Conservation (phyloP, 306 rosid genomes). For the Canavalia gladiata region DNA sequence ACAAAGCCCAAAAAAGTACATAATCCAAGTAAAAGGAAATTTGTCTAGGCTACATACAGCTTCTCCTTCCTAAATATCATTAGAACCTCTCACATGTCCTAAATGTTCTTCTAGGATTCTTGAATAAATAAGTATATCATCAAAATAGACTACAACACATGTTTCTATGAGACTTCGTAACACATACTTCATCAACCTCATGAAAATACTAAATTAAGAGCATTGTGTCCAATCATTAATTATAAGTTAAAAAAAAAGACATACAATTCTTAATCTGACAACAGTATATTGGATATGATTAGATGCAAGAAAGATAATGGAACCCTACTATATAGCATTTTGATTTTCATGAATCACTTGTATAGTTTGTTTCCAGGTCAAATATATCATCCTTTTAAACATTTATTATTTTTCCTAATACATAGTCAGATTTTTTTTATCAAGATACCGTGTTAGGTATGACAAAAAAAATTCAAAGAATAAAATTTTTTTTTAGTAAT, state of each 20-base stretch:
- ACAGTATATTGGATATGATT: constrained; percentile 45
- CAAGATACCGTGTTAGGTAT: background rate
- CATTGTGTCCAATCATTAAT: constrained; percentile 45
- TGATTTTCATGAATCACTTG: constrained; percentile 28
- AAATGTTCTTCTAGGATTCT: no score
- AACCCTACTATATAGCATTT: constrained; percentile 18
- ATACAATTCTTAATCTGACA: constrained; percentile 46
- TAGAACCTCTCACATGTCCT: no score
- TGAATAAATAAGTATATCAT: no score
- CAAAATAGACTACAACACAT: no score
- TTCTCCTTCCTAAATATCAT: no score
- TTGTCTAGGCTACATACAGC: no score
- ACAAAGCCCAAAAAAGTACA: no score
- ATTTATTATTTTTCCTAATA: background rate
- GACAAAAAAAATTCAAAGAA: no score
- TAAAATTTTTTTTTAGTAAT: background rate
- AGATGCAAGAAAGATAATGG: constrained; percentile 40
- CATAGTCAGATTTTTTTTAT: background rate
- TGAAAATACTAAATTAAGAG: no score
- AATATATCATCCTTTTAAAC: background rate
- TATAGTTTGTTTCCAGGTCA: background rate
- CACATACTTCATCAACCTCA: no score
- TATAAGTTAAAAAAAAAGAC: constrained; percentile 43
- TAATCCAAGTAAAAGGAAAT: no score
- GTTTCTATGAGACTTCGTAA: no score